Base-by-base conservation (phyloP, 2,329 filamentous ascomycete genomes). In the Fusarium piperis region DNA sequence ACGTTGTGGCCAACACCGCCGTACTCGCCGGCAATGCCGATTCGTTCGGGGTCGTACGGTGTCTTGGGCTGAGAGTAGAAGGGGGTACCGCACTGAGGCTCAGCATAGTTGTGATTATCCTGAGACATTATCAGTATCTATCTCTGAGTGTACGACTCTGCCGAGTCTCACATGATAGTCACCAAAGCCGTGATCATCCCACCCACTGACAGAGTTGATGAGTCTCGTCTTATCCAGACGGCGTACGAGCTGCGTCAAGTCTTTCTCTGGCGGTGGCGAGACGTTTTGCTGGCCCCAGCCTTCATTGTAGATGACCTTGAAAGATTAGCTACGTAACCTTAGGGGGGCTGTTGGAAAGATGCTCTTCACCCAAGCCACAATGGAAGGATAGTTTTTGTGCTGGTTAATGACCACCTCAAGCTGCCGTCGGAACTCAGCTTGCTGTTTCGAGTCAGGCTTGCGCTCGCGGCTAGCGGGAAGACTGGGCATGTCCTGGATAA, bases 401-500 rank as follows among this genome's bases (percentile, higher is more conserved):
- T 93, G 89, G 39, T 88, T 83, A 44, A 93, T 80, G 46, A 93
- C 78, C 10, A 91, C 72, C 32, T 87, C 86, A 2, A 93, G 83
- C 74, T 93, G 89, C 1, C 91, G 86, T 51, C 86, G 82, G 65
- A 93, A 93, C 73, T 93, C 91, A 7, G 81, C 80, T 76, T 93
- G 90, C 67, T 92, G 85, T 1, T 78, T 81, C 2, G 80, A 78
- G 39, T 82, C 79, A 41, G 86, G 83, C 26, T 74, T 78, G 3
- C 78, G 75, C 3, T 74, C 77, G 20, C 71, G 76, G 3, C 64
- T 66, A 7, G 69, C 69, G 12, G 69, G 69, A 62, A 92, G 79
- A 3, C 90, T 86, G 0, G 91, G 91, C 91, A 93, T 93, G 68
- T 93, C 92, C 76, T 93, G 91, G 52, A 93, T 89, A 7, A 93